phyloP scores from a whole-genome alignment of 2,329 filamentous ascomycete genomes.

The Aspergillus fumigatus region DNA sequence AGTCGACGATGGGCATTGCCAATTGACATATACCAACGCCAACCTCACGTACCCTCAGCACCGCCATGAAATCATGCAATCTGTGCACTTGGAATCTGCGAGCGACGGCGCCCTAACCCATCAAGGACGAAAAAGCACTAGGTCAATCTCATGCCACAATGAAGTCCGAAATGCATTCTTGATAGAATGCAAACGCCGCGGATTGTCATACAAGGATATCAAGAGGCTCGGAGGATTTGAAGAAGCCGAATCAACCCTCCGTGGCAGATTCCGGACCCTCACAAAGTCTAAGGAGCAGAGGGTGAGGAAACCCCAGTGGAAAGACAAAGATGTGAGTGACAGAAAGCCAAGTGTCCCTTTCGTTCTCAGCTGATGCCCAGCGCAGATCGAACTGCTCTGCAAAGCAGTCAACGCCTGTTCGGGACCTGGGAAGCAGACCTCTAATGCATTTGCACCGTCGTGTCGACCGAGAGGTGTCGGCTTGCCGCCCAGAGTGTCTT shows the following conservation, averaged over 20 bases:
- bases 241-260: conserved; percentile 46
- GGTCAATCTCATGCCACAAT: conserved; percentile 11
- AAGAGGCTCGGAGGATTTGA: conserved; percentile 40
- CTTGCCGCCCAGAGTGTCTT: conserved; percentile 47
- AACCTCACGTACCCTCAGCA: not conserved
- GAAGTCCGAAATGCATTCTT: conserved; percentile 36
- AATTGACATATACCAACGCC: not conserved
- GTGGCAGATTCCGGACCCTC: conserved; percentile 44
- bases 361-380: not conserved
- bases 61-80: not conserved
- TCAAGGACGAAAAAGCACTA: conserved; percentile 1
- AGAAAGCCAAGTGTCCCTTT: not conserved
- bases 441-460: not conserved
- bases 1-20: not conserved
- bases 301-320: conserved; percentile 44
- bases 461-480: conserved; percentile 5
- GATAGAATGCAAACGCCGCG: conserved; percentile 37
- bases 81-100: not conserved
- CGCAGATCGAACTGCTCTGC: conserved; percentile 37
- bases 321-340: conserved; percentile 39
- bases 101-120: not conserved
- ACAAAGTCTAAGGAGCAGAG: conserved; percentile 44
- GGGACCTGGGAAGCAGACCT: conserved; percentile 10
- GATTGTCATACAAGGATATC: conserved; percentile 46
- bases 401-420: conserved; percentile 32